Evolutionary conservation across 345 rosid species (phyloP).

Genomic region (Bruguiera parviflora): DNA sequence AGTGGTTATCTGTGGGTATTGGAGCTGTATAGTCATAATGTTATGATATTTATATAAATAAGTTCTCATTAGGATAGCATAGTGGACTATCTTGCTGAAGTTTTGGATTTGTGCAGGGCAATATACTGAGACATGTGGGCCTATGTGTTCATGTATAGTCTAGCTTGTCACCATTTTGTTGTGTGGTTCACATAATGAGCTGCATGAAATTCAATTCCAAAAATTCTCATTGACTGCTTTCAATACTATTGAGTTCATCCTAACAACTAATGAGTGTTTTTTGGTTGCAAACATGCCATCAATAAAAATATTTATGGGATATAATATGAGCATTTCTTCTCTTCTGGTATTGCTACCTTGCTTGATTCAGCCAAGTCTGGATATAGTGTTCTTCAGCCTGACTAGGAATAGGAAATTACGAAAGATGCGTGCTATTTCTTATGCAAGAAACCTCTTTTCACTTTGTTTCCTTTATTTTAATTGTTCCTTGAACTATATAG

Average conservation of each 20-base stretch:
- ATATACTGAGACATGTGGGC: not conserved
- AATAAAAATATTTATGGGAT: not conserved
- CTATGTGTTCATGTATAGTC: not conserved
- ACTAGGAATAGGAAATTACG: not conserved
- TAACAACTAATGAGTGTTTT: too few relatives aligned
- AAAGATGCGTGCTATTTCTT: too few relatives aligned
- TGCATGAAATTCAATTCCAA: not conserved
- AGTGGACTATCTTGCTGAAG: not conserved
- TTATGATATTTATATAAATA: not conserved
- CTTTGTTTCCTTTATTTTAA: too few relatives aligned
- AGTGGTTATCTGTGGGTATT: not conserved
- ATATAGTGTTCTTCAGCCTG: not conserved
- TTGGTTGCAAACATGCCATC: not conserved
- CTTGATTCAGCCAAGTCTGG: not conserved
- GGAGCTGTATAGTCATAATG: not conserved
- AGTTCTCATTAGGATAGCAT: not conserved
- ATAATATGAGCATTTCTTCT: not conserved
- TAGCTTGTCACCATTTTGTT: not conserved
- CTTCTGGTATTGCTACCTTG: not conserved
- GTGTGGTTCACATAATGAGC: not conserved
- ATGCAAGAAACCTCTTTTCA: too few relatives aligned
- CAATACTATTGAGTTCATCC: too few relatives aligned
- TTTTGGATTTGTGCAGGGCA: not conserved
- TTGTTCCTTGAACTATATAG: too few relatives aligned
- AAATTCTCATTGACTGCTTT: not conserved